Evolutionary conservation across 495 filamentous ascomycete species (phyloP).

Genomic region (Staphylotrichum tortipilum): DNA sequence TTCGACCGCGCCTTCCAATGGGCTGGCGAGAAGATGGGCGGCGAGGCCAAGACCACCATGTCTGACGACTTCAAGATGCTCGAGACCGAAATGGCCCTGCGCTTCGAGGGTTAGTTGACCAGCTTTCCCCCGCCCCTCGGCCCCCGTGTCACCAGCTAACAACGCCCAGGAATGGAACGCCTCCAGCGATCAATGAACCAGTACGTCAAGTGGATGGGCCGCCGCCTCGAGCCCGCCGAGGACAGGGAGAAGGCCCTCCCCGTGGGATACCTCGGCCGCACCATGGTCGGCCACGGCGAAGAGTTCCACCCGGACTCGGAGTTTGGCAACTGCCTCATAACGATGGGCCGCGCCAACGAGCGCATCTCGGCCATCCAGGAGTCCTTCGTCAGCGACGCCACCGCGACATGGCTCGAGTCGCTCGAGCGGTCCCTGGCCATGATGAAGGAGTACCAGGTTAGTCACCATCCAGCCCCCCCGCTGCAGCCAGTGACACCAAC

Average conservation of each 20-base stretch:
- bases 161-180: slow-evolving; percentile 68
- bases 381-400: slow-evolving; percentile 71
- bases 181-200: slow-evolving; percentile 80
- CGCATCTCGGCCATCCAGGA: slow-evolving; percentile 82
- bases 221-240: slow-evolving; percentile 74
- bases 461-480: slow-evolving; percentile 2
- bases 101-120: slow-evolving; percentile 69
- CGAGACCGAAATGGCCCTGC: slow-evolving; percentile 85
- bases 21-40: slow-evolving; percentile 95
- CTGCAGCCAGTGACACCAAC: not conserved
- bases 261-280: slow-evolving; percentile 69
- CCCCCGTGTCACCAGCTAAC: not conserved
- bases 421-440: slow-evolving; percentile 81
- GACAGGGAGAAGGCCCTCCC: slow-evolving; percentile 74
- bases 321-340: slow-evolving; percentile 81
- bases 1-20: slow-evolving; percentile 97
- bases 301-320: slow-evolving; percentile 89
- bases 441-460: slow-evolving; percentile 93
- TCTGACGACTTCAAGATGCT: slow-evolving; percentile 90
- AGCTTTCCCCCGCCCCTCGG: no score
- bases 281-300: slow-evolving; percentile 87
- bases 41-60: slow-evolving; percentile 77
- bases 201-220: slow-evolving; percentile 87
- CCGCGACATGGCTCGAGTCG: slow-evolving; percentile 82
- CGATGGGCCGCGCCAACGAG: slow-evolving; percentile 80